Conservation (phyloP, 495 filamentous ascomycete genomes). For the Xylaria bambusicola region DNA sequence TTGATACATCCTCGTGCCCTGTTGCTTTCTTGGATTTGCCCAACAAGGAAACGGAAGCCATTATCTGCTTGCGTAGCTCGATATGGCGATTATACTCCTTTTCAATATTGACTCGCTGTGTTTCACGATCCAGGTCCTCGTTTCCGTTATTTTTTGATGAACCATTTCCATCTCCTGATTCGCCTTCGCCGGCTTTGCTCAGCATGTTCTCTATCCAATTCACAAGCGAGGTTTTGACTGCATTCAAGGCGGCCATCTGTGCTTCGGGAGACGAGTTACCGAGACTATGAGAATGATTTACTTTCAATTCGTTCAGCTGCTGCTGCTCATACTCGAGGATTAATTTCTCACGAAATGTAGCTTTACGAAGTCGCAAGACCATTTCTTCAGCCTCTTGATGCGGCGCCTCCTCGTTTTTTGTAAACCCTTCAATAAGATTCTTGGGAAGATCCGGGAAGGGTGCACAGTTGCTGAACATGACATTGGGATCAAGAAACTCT, state of each 20-base stretch:
- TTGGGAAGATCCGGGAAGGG: conserved; percentile 50
- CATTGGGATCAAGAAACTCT: conserved; percentile 48
- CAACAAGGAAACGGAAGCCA: conserved; percentile 31
- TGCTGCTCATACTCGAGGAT: conserved; percentile 63
- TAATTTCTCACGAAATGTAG: conserved; percentile 63
- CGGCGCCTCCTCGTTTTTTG: conserved; percentile 34
- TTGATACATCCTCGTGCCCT: neutral
- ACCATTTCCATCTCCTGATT: conserved; percentile 39
- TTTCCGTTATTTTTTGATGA: conserved; percentile 43
- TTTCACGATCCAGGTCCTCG: conserved; percentile 48
- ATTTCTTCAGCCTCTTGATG: conserved; percentile 48
- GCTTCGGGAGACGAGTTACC: conserved; percentile 35
- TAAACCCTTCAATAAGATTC: conserved; percentile 47
- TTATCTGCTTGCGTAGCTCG: conserved; percentile 45
- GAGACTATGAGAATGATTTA: conserved; percentile 34
- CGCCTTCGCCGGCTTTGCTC: conserved; percentile 49
- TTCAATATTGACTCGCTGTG: conserved; percentile 46
- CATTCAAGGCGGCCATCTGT: conserved; percentile 50
- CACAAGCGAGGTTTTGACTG: conserved; percentile 65
- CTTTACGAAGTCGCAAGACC: conserved; percentile 63
- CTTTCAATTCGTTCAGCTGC: conserved; percentile 59
- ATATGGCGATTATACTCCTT: conserved; percentile 52
- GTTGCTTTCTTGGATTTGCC: conserved; percentile 23
- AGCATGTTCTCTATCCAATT: conserved; percentile 73
- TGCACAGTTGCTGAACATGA: conserved; percentile 44